Conservation (phyloP, 1,139 yeast genomes). For the Lodderomyces orthopsilosis region DNA sequence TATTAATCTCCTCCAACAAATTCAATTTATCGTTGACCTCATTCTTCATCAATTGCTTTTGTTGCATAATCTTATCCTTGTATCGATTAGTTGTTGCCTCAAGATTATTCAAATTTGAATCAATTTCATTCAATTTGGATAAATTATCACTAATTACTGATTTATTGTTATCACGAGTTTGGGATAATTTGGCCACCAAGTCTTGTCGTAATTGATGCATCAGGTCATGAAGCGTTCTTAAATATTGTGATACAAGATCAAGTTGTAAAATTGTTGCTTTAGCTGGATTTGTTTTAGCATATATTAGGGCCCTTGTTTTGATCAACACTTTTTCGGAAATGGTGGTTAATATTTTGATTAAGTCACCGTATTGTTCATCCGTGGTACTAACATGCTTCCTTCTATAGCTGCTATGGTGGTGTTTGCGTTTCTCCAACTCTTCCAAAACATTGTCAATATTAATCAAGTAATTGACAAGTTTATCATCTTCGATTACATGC, state of each 20-base stretch:
- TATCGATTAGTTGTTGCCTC: constrained; percentile 28
- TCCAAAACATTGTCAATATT: constrained; percentile 34
- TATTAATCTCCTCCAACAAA: constrained; percentile 23
- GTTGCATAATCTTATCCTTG: constrained; percentile 23
- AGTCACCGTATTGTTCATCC: constrained; percentile 9
- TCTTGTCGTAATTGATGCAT: constrained; percentile 11
- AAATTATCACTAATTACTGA: constrained; percentile 28
- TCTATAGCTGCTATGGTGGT: constrained; percentile 14
- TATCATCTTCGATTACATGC: constrained; percentile 23
- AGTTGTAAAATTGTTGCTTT: constrained; percentile 11
- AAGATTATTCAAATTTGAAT: constrained; percentile 24
- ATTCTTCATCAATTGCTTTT: constrained; percentile 25
- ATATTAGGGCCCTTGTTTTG: constrained; percentile 8
- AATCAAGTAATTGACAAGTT: constrained; percentile 29
- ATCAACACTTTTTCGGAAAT: constrained; percentile 10
- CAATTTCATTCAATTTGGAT: constrained; percentile 27
- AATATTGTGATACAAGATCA: constrained; percentile 10
- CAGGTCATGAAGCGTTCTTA: constrained; percentile 12
- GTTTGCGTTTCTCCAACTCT: constrained; percentile 14
- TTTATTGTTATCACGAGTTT: constrained; percentile 22
- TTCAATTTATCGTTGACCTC: constrained; percentile 33
- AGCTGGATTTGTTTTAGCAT: constrained; percentile 2
- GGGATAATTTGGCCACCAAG: constrained; percentile 14
- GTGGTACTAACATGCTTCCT: not conserved
- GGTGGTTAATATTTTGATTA: constrained; percentile 10